A percentile compares a stretch with the other conserved stretches of the same genome.
These are phyloP conservation scores for Serendipita sp. DNA, from an alignment of 768 basidiomycete species.

Conservation along the genomic window DNA sequence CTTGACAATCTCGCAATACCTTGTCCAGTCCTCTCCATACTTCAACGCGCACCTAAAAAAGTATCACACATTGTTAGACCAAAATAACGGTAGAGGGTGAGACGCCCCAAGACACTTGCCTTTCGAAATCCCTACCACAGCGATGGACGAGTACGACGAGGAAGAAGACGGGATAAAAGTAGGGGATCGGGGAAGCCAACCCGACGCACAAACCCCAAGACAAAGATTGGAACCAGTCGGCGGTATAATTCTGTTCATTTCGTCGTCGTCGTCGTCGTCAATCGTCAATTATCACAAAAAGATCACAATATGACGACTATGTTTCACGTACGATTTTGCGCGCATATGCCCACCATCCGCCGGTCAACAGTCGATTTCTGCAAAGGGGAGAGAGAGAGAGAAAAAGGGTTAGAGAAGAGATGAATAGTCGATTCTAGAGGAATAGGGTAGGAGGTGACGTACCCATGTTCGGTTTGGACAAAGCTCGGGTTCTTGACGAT, in stretches of 20 bases:
- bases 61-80: background rate
- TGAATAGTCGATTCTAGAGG: background rate
- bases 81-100: too few relatives aligned
- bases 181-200: conserved; percentile 66
- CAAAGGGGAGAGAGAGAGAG: too few relatives aligned
- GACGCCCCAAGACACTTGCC: conserved; percentile 27
- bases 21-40: conserved; percentile 92
- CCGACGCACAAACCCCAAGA: conserved; percentile 75
- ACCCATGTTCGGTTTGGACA: conserved; percentile 92
- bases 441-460: conserved; percentile 10
- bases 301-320: too few relatives aligned
- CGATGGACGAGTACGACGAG: conserved; percentile 83
- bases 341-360: conserved; percentile 88
- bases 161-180: conserved; percentile 96
- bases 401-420: conserved; percentile 20
- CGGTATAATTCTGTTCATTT: conserved; percentile 83
- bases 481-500: conserved; percentile 73
- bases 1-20: conserved; percentile 72
- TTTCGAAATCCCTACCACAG: conserved; percentile 85
- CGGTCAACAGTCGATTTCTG: conserved; percentile 80
- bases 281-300: background rate
- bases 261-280: background rate
- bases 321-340: conserved; percentile 70
- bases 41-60: too few relatives aligned
- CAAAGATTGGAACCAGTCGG: conserved; percentile 77